These are phyloP conservation scores for Poronia punctata DNA, from an alignment of 495 filamentous ascomycete species.

Conservation along the genomic window DNA sequence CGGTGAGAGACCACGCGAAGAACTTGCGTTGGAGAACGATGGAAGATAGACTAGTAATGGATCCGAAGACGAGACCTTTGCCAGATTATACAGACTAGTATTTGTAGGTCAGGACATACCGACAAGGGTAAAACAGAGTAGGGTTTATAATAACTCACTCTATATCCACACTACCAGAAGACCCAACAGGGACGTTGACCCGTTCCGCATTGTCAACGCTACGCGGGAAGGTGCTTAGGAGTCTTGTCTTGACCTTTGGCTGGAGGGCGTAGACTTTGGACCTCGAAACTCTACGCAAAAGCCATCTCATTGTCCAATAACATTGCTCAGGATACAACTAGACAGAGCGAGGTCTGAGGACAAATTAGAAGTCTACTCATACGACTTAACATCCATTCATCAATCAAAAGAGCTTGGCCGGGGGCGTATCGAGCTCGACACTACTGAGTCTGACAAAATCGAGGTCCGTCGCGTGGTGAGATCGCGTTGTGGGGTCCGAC, in stretches of 20 bases:
- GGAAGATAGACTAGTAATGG: constrained; percentile 33
- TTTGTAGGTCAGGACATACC: too few species aligned
- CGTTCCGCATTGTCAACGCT: constrained; percentile 12
- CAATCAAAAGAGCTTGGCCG: too few species aligned
- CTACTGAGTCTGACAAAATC: too few species aligned
- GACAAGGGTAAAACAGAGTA: too few species aligned
- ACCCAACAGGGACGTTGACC: constrained; percentile 18
- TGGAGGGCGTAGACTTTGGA: constrained; percentile 40
- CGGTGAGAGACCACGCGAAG: constrained; percentile 2
- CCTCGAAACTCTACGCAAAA: constrained; percentile 50
- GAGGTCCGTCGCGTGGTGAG: too few species aligned
- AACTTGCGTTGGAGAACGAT: constrained; percentile 19
- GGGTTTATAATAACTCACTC: constrained; percentile 25
- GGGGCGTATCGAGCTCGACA: too few species aligned
- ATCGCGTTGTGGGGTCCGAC: too few species aligned
- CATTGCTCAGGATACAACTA: not conserved
- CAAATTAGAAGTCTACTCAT: constrained; percentile 47
- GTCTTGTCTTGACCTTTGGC: constrained; percentile 1
- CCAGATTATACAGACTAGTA: constrained; percentile 29
- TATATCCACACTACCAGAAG: constrained; percentile 18
- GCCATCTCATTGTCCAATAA: constrained; percentile 52
- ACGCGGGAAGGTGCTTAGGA: constrained; percentile 13
- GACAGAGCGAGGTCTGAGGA: not conserved
- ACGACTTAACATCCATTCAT: constrained; percentile 68
- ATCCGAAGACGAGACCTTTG: constrained; percentile 14